Conservation (phyloP, 352 stramenopile species). For the Plasmopara muralis region DNA sequence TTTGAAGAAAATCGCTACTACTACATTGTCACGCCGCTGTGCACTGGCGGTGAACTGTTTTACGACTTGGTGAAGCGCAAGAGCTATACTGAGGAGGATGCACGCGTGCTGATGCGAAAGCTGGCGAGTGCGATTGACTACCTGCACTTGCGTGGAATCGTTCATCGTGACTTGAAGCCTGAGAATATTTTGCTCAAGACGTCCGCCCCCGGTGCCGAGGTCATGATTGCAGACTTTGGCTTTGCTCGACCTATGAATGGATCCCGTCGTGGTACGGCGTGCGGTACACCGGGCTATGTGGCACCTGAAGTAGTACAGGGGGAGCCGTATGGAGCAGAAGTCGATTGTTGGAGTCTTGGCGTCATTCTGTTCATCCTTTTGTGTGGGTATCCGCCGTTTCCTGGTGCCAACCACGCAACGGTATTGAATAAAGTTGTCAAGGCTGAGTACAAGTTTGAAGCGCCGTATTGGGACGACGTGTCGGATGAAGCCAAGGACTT, state of each 20-base stretch:
- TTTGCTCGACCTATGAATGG: slow-evolving; percentile 70
- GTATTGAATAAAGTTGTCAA: slow-evolving; percentile 69
- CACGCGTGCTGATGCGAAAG: slow-evolving; percentile 84
- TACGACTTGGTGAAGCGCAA: slow-evolving; percentile 91
- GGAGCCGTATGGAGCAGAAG: slow-evolving; percentile 77
- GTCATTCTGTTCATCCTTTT: slow-evolving; percentile 94
- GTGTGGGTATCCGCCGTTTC: slow-evolving; percentile 88
- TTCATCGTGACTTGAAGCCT: slow-evolving; percentile 87
- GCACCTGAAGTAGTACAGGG: slow-evolving; percentile 90
- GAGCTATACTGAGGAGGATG: slow-evolving; percentile 94
- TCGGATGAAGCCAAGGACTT: slow-evolving; percentile 92
- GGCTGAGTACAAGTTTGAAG: slow-evolving; percentile 88
- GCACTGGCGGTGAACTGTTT: slow-evolving; percentile 92
- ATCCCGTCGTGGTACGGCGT: slow-evolving; percentile 51
- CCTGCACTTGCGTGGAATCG: slow-evolving; percentile 90
- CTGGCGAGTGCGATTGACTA: slow-evolving; percentile 90
- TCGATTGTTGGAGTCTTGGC: slow-evolving; percentile 93
- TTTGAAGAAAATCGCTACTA: slow-evolving; percentile 73
- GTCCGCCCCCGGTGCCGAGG: slow-evolving; percentile 50
- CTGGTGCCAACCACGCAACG: slow-evolving; percentile 57
- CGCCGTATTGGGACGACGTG: slow-evolving; percentile 93
- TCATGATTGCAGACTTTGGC: slow-evolving; percentile 89
- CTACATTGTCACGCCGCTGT: slow-evolving; percentile 73
- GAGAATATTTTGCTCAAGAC: slow-evolving; percentile 87
- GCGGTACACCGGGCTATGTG: slow-evolving; percentile 88